phyloP scores from a whole-genome alignment of 2,329 filamentous ascomycete genomes.

The Sporothrix variecibatus region DNA sequence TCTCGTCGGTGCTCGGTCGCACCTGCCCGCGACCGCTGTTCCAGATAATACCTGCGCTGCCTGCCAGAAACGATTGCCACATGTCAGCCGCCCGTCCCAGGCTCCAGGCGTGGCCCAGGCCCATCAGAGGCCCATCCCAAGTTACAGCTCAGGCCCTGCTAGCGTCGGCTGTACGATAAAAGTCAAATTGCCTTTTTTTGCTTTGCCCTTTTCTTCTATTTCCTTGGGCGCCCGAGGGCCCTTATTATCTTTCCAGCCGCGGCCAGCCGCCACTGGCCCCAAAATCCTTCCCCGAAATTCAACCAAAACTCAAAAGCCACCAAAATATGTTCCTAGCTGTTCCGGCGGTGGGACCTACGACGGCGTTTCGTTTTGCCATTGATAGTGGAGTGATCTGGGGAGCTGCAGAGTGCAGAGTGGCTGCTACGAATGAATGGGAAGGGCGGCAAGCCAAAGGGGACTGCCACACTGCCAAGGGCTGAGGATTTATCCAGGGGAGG shows the following conservation, averaged over 20 bases:
- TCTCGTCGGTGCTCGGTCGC: background rate
- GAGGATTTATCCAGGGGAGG: background rate
- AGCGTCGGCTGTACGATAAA: background rate
- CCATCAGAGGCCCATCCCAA: background rate
- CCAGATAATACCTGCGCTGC: background rate
- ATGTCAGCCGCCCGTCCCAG: background rate
- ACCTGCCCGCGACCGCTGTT: background rate
- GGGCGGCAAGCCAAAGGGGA: background rate
- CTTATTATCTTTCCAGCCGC: background rate
- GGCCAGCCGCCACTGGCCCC: background rate
- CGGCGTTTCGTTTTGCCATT: background rate
- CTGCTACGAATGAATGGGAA: background rate
- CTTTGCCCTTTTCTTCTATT: background rate
- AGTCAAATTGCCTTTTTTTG: background rate
- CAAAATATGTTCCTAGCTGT: background rate
- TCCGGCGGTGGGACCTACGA: background rate
- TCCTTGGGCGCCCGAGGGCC: background rate
- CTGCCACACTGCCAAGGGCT: slow-evolving; percentile 1
- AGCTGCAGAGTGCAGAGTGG: background rate
- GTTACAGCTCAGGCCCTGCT: background rate
- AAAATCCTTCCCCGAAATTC: background rate
- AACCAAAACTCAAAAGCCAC: background rate
- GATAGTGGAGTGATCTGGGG: background rate
- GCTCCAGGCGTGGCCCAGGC: slow-evolving; percentile 2
- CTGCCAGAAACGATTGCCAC: background rate